Evolutionary conservation across 371 early-diverging fungal species (phyloP).

Genomic region (Mucor racemosus): DNA sequence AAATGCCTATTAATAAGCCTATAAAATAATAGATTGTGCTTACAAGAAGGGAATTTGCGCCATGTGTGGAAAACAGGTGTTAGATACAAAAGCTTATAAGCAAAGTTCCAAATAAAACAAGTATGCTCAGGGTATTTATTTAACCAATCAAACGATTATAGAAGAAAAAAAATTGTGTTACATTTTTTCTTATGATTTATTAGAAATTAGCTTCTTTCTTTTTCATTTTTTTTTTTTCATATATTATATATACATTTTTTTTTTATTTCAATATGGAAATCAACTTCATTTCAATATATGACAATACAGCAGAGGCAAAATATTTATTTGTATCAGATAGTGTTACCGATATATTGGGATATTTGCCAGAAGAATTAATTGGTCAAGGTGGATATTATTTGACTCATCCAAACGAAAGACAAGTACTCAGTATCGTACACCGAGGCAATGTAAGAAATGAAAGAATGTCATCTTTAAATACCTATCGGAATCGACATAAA

Average conservation of each 20-base stretch:
- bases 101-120: constrained; percentile 47
- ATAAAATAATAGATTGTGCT: constrained; percentile 49
- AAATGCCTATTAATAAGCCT: too few species aligned
- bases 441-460: constrained; percentile 52
- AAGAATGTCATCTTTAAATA: constrained; percentile 41
- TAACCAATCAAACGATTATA: not conserved
- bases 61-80: constrained; percentile 77
- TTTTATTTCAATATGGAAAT: constrained; percentile 19
- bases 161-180: not conserved
- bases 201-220: not conserved
- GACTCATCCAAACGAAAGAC: constrained; percentile 53
- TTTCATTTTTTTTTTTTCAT: not conserved
- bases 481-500: constrained; percentile 41
- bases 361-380: constrained; percentile 52
- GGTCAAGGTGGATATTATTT: constrained; percentile 50
- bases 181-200: not conserved
- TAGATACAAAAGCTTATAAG: constrained; percentile 68
- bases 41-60: constrained; percentile 81
- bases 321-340: constrained; percentile 59
- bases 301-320: constrained; percentile 51
- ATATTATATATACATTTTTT: not conserved
- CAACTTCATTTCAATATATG: constrained; percentile 63
- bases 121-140: not conserved
- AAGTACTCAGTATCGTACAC: constrained; percentile 40
- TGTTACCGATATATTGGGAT: constrained; percentile 54